phyloP scores from a whole-genome alignment of 1,284 basidiomycete genomes.

The Violaceomyces palustris region DNA sequence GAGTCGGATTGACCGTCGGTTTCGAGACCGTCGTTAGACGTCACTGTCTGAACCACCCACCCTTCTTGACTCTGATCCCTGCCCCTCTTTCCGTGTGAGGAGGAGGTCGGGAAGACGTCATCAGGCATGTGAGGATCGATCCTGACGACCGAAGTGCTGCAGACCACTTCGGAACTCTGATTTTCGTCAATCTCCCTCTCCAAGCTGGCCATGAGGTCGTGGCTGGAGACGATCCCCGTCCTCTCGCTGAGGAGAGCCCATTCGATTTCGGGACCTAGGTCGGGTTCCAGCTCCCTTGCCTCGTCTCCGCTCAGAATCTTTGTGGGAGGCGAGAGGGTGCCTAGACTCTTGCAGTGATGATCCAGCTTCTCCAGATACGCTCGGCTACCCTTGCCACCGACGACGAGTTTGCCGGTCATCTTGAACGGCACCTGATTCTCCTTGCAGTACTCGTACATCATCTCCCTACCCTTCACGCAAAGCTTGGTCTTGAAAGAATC shows the following conservation, averaged over 20 bases:
- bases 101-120: too few relatives aligned
- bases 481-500: conserved; percentile 79
- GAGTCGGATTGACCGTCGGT: conserved; percentile 60
- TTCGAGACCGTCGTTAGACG: conserved; percentile 17
- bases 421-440: conserved; percentile 65
- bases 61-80: conserved; percentile 51
- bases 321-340: conserved; percentile 54
- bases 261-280: conserved; percentile 67
- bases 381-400: conserved; percentile 35
- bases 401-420: conserved; percentile 68
- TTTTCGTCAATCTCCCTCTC: conserved; percentile 71
- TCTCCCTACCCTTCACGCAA: conserved; percentile 77
- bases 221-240: conserved; percentile 88
- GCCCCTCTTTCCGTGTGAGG: too few relatives aligned
- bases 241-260: conserved; percentile 75
- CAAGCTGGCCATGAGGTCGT: conserved; percentile 69
- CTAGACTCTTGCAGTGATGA: conserved; percentile 24
- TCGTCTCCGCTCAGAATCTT: conserved; percentile 68
- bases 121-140: conserved; percentile 63
- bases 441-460: conserved; percentile 76
- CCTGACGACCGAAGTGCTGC: conserved; percentile 79
- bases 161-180: conserved; percentile 70
- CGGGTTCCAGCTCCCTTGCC: conserved; percentile 73
- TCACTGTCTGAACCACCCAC: conserved; percentile 59
- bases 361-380: conserved; percentile 34